Evolutionary conservation across 495 filamentous ascomycete genomes (phyloP).

Genomic region (Talaromyces borbonicus): DNA sequence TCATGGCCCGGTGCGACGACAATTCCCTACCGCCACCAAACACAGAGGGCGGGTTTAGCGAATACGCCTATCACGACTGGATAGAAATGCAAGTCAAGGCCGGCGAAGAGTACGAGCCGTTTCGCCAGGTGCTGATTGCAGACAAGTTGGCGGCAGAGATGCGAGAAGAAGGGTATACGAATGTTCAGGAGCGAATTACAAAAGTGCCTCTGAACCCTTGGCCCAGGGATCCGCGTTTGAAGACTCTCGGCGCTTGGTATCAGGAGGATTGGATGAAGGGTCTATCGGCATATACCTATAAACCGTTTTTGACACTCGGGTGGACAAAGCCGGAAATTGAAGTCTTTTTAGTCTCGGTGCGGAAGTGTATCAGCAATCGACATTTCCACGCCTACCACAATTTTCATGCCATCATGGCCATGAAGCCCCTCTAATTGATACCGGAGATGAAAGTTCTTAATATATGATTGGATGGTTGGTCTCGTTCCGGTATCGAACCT

Average conservation of each 20-base stretch:
- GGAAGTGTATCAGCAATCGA: constrained; percentile 43
- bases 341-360: constrained; percentile 49
- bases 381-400: constrained; percentile 46
- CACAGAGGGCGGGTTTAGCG: constrained; percentile 30
- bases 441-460: neutral
- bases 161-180: constrained; percentile 51
- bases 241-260: constrained; percentile 35
- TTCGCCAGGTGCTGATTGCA: constrained; percentile 41
- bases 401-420: constrained; percentile 43
- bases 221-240: constrained; percentile 45
- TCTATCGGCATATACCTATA: constrained; percentile 38
- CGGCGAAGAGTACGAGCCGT: constrained; percentile 35
- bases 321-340: constrained; percentile 44
- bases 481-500: too few species aligned
- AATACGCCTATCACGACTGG: constrained; percentile 42
- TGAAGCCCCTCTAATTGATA: constrained; percentile 36
- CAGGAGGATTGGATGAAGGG: constrained; percentile 33
- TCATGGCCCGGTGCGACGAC: constrained; percentile 51
- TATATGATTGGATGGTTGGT: too few species aligned
- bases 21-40: constrained; percentile 40
- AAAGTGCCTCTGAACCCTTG: constrained; percentile 53
- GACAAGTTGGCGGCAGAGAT: constrained; percentile 45
- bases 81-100: constrained; percentile 37
- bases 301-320: constrained; percentile 30
- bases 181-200: constrained; percentile 44